A percentile compares a stretch with the other conserved stretches of the same genome.
Conservation (phyloP, 2,329 filamentous ascomycete genomes). For the Fusarium fujikuroi region DNA sequence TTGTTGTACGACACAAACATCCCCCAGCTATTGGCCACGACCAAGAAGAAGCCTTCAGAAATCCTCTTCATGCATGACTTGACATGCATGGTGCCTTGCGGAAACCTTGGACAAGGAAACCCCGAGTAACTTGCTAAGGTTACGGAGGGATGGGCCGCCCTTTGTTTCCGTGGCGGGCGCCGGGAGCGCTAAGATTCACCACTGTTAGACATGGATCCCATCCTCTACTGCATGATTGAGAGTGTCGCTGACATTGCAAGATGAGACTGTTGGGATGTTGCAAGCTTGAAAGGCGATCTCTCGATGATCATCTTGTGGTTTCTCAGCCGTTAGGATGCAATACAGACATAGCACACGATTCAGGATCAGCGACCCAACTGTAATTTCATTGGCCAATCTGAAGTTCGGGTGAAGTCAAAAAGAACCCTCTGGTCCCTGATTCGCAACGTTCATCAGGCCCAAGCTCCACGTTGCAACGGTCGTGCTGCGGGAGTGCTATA, state of each 20-base stretch:
- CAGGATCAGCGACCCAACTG: slow-evolving; percentile 21
- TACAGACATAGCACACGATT: slow-evolving; percentile 33
- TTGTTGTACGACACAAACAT: slow-evolving; percentile 30
- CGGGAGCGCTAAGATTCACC: slow-evolving; percentile 33
- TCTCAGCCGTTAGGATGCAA: slow-evolving; percentile 2
- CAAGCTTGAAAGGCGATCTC: not conserved
- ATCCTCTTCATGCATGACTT: slow-evolving; percentile 36
- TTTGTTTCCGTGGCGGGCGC: slow-evolving; percentile 28
- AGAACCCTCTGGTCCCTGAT: slow-evolving; percentile 29
- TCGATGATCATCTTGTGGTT: slow-evolving; percentile 9
- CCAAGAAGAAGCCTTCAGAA: slow-evolving; percentile 1
- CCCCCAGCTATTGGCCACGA: slow-evolving; percentile 17
- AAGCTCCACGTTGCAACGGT: slow-evolving; percentile 37
- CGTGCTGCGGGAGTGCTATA: slow-evolving; percentile 28
- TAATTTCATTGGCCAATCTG: slow-evolving; percentile 27
- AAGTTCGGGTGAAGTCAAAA: slow-evolving; percentile 35
- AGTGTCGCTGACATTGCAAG: slow-evolving; percentile 13
- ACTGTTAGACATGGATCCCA: slow-evolving; percentile 32
- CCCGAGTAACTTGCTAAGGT: slow-evolving; percentile 20
- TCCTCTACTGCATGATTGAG: slow-evolving; percentile 22
- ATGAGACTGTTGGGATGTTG: not conserved
- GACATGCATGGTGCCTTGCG: slow-evolving; percentile 39
- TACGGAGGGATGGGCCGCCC: slow-evolving; percentile 24
- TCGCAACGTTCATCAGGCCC: slow-evolving; percentile 20
- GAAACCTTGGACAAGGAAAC: slow-evolving; percentile 27